These are phyloP conservation scores for Asterophora lycoperdoides DNA, from an alignment of 768 basidiomycete species.

Conservation along the genomic window DNA sequence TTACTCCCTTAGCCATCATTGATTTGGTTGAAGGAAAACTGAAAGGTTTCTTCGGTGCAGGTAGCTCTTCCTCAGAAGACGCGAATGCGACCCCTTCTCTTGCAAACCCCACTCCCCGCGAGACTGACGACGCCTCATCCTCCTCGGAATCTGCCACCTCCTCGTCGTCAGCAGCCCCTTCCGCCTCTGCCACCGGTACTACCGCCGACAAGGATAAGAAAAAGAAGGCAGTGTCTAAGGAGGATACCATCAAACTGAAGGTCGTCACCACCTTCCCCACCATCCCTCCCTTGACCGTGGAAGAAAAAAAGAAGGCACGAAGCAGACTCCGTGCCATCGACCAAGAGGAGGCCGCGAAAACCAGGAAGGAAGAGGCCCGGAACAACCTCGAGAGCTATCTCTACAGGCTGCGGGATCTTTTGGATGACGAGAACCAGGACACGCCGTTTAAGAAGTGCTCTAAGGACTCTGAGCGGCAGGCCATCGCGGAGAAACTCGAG, in stretches of 20 bases:
- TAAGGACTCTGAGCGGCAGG: slow-evolving; percentile 60
- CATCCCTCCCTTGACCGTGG: slow-evolving; percentile 69
- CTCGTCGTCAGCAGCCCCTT: slow-evolving; percentile 32
- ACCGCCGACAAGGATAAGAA: slow-evolving; percentile 36
- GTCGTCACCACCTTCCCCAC: slow-evolving; percentile 61
- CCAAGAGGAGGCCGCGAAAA: slow-evolving; percentile 69
- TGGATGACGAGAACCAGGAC: slow-evolving; percentile 59
- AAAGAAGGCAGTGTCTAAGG: slow-evolving; percentile 36
- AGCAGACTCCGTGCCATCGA: slow-evolving; percentile 80
- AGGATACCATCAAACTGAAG: slow-evolving; percentile 65
- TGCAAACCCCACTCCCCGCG: slow-evolving; percentile 42
- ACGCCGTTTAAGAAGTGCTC: slow-evolving; percentile 87
- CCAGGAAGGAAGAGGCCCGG: slow-evolving; percentile 80
- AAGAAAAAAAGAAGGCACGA: slow-evolving; percentile 71
- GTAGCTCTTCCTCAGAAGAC: slow-evolving; percentile 40
- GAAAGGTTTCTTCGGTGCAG: slow-evolving; percentile 80
- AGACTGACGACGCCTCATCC: slow-evolving; percentile 28
- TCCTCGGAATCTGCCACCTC: slow-evolving; percentile 28
- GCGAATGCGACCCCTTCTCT: slow-evolving; percentile 36
- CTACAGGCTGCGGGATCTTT: slow-evolving; percentile 84
- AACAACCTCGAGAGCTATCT: slow-evolving; percentile 91
- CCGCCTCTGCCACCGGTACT: slow-evolving; percentile 28
- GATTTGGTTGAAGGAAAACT: slow-evolving; percentile 57
- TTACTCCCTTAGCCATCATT: slow-evolving; percentile 1
- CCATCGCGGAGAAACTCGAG: slow-evolving; percentile 63